Base-by-base conservation (phyloP, 371 early-diverging fungal genomes). In the Mucor sp. region DNA sequence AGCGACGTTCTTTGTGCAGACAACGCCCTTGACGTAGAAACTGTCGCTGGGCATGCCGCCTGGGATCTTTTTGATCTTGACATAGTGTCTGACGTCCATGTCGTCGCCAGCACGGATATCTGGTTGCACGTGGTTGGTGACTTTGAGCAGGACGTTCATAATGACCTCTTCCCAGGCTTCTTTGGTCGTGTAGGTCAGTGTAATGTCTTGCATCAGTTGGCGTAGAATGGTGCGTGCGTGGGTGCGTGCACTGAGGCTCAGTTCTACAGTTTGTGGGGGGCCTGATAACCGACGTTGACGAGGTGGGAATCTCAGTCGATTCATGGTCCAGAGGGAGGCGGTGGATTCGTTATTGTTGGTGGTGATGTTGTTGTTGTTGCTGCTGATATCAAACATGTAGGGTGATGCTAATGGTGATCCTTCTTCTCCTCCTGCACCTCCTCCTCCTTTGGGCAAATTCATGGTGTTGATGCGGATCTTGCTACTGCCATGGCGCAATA, bases 11-110 rank as follows among this genome's bases (percentile, higher is more conserved):
- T 96, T 97, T n/a, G 95, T 87, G 70, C 91, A 95, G 17, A 97
- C 95, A 0, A 96, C 87, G 1, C 95, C 96, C 47, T 90, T 82
- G 33, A 97, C 86, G 74, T 93, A 96, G 60, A 90, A 87, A 44
- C 92, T 90, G 69, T 96, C 94, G 17, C 76, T 62, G 0, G 95
- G 94, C 19, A 74, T 17, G 0, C 95, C 97, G 12, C 97, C 97
- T 0, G 97, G 94, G 17, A 98, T 91, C 67, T 91, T 92, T 74
- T 99, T 99, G 75, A 98, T 93, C 70, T 96, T 96, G 64, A 99
- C 91, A 65, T 93, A 95, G 30, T 93, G 91, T 19, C 95, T 87
- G 23, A 96, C 87, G 72, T 97, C 97, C 82, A 95, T 95, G 64
- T 85, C 86, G 67, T 96, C 95, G 32, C 94, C 93, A 28, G 82